Base-by-base conservation (phyloP, 495 filamentous ascomycete species). In the Podospora australis region DNA sequence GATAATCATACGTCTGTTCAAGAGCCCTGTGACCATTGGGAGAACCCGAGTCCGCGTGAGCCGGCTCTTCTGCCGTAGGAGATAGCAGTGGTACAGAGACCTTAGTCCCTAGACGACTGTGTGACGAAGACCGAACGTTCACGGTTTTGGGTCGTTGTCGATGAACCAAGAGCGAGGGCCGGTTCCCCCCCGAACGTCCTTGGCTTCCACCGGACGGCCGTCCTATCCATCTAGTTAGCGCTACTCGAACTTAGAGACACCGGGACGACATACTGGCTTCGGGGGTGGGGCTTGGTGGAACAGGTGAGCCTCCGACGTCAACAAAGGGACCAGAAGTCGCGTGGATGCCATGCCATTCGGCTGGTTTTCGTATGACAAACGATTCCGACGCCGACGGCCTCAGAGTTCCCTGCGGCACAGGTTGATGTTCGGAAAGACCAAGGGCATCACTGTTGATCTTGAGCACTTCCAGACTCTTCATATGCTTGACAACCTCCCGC, bases 401-500 rank as follows among this genome's bases (percentile, higher is more conserved):
- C 29, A 63, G 24, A 4, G 11, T 22, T 3, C 14, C 20, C 34
- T 13, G 39, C 6, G 22, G 39, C 17, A 22, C 23, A 4, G 28
- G 13, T 6, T 52, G 24, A 14, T 36, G 39, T 9, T 40, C 36
- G 14, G 14, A 28, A 5, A 29, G 38, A 35, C 16, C 40, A 4
- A 16, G 16, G 2, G 32, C 48, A 13, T 39, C 49, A 1, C n/a
- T 44, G 11, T 19, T 44, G 26, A 53, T 44, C 48, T 54, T 69
- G 26, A 66, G 29, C 8, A 60, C 54, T 3, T 60, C 65, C 0
- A 75, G 49, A 43, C 54, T 66, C 39, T 57, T 69, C 68, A 77
- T 72, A 23, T 83, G 73, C 42, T 63, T 68, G 57, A 80, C 76
- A 4, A 80, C 71, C 20, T 80, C 78, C 20, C 71, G 66, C 79